These are phyloP conservation scores for Stramenopiles sp. DNA, from an alignment of 352 stramenopile genomes.

Conservation along the genomic window DNA sequence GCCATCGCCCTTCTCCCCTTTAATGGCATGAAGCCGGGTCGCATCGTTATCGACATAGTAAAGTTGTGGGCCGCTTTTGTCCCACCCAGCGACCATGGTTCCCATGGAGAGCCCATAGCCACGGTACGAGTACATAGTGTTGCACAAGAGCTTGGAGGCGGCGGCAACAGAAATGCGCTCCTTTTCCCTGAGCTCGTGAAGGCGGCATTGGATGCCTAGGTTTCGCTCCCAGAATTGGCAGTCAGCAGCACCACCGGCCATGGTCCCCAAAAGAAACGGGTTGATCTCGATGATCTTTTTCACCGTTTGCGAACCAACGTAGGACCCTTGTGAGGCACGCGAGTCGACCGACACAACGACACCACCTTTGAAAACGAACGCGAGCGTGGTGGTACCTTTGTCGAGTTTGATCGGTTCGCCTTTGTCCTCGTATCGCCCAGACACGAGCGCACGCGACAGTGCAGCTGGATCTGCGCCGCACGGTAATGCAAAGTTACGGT, in stretches of 20 bases:
- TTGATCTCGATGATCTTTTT: conserved; percentile 99
- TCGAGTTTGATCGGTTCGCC: conserved; percentile 86
- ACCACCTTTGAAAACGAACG: conserved; percentile 95
- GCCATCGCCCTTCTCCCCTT: no score
- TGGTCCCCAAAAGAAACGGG: conserved; percentile 95
- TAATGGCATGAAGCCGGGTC: conserved; percentile 84
- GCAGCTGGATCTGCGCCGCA: no score
- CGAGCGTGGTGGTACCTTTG: conserved; percentile 97
- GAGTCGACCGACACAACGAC: conserved; percentile 98
- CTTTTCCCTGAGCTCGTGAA: conserved; percentile 90
- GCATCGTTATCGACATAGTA: conserved; percentile 99
- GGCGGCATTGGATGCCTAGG: conserved; percentile 71
- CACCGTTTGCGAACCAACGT: conserved; percentile 93
- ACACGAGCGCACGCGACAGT: no score
- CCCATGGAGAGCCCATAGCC: conserved; percentile 74
- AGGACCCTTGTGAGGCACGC: conserved; percentile 91
- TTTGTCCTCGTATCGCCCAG: conserved; percentile 81
- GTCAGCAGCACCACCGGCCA: conserved; percentile 93
- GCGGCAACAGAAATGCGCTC: conserved; percentile 95
- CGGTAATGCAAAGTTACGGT: no score
- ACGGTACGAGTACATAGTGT: conserved; percentile 89
- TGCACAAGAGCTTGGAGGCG: conserved; percentile 93
- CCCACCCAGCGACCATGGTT: conserved; percentile 99
- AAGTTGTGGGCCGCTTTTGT: conserved; percentile 87
- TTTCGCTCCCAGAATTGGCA: conserved; percentile 99